A percentile compares a stretch with the other conserved stretches of the same genome.
phyloP scores from a whole-genome alignment of 106 monocot genomes.

The Triglochin maritima region DNA sequence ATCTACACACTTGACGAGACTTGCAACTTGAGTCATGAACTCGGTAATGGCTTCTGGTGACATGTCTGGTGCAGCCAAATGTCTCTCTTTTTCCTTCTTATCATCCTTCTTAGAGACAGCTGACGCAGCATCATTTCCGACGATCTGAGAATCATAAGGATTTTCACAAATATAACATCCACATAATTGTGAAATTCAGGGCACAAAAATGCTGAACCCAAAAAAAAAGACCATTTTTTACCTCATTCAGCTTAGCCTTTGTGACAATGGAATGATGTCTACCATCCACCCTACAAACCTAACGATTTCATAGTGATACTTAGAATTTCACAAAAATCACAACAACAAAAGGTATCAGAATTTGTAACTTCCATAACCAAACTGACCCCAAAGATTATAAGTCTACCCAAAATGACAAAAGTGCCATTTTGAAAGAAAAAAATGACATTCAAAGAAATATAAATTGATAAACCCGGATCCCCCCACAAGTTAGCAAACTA shows the following conservation, averaged over 20 bases:
- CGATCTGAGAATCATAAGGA: neutral
- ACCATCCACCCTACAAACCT: neutral
- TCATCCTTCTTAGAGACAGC: constrained; percentile 13
- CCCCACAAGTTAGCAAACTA: too few relatives aligned
- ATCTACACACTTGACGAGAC: constrained; percentile 32
- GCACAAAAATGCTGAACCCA: neutral
- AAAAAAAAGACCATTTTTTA: constrained; percentile 2
- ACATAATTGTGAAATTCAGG: neutral
- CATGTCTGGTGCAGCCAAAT: constrained; percentile 5
- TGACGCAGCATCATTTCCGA: constrained; percentile 11
- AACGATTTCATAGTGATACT: neutral
- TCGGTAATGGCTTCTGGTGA: constrained; percentile 29
- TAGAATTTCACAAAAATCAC: neutral
- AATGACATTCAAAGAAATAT: too few relatives aligned
- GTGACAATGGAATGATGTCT: neutral
- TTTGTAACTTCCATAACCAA: neutral
- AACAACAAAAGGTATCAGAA: neutral
- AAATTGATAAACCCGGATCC: too few relatives aligned
- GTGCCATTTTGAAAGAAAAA: neutral
- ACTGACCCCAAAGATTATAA: neutral
- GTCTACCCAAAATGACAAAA: neutral
- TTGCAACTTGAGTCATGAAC: constrained; percentile 38
- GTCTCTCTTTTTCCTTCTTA: neutral
- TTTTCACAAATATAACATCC: neutral
- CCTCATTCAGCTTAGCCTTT: constrained; percentile 26